A percentile compares a stretch with the other conserved stretches of the same genome.
Evolutionary conservation across 2,329 filamentous ascomycete genomes (phyloP).

Genomic region (Sporothrix humicola): DNA sequence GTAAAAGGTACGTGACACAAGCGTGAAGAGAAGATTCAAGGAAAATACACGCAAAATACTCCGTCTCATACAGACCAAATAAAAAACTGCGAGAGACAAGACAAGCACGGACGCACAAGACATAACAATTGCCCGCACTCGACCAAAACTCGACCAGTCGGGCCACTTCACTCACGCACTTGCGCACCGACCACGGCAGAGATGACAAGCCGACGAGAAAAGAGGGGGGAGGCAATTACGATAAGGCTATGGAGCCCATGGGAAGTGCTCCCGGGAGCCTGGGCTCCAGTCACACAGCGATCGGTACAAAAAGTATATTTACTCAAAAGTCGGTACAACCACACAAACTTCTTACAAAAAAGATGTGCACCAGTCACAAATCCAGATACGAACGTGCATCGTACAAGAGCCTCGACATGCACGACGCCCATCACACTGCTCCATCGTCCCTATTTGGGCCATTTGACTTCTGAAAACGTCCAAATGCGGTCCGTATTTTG

Average conservation of each 20-base stretch:
- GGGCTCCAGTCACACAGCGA: conserved; percentile 19
- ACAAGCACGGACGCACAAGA: background rate
- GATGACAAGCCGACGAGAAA: background rate
- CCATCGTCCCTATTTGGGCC: background rate
- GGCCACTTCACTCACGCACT: background rate
- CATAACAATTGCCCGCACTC: background rate
- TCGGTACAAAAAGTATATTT: conserved; percentile 14
- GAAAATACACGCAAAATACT: conserved; percentile 2
- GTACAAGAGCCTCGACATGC: background rate
- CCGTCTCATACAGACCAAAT: background rate
- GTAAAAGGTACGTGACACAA: background rate
- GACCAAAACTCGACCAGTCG: background rate
- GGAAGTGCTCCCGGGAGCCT: background rate
- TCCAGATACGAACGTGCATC: background rate
- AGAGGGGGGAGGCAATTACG: conserved; percentile 21
- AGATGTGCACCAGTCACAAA: conserved; percentile 1
- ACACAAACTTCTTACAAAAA: background rate
- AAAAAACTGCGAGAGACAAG: background rate
- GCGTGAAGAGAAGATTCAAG: background rate
- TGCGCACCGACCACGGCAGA: conserved; percentile 16
- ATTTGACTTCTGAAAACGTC: background rate
- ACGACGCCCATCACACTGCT: conserved; percentile 3
- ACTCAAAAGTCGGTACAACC: background rate
- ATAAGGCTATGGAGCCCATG: conserved; percentile 15
- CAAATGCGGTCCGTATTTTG: background rate